Base-by-base conservation (phyloP, 108 stramenopile species). In the Cylindrotheca closterium region DNA sequence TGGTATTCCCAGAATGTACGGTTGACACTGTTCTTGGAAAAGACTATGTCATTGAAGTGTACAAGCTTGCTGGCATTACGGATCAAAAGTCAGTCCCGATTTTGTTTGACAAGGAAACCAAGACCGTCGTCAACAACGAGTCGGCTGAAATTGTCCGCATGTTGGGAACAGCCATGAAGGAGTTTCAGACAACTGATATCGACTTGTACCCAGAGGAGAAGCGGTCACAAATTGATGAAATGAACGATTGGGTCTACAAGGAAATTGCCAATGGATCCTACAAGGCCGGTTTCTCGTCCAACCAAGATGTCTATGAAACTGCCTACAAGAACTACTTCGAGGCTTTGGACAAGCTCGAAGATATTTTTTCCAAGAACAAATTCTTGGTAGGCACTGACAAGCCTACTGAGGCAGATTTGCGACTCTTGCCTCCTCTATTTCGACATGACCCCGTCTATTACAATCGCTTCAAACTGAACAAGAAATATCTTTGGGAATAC, bases 81-180 rank as follows among this genome's bases (percentile, higher is more conserved):
- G 75, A 71, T 58, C 71, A 80, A 47, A 79, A 78, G 49, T 65
- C 94, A n/a, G 77, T 96, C n/a, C 98, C 98, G 3, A 70, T 98
- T 19, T 76, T 98, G 22, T 96, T 79, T 47, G 98, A 98, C 75
- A 95, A 92, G 73, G 82, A 96, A 77, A 81, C 73, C 32, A 73
- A 85, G 26, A 87, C 80, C 0, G 91, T 98, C 37, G 98, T 98
- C 26, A 92, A 75, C 76, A 96, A 96, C 57, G 98, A 98, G 78
- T 86, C 84, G 5, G 73, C 92, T 22, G 96, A 98, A 46, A 98
- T 98, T 57, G 79, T 96, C 19, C 74, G 89, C 50, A 98, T 98
- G 93, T 55, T 98, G 32, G 93, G 93, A 65, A 66, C 77, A 1
- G 82, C 71, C 22, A 93, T 97, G 70, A 73, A 91, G 55, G 64